Conservation (phyloP, 352 stramenopile species). For the Pythium insidiosum region DNA sequence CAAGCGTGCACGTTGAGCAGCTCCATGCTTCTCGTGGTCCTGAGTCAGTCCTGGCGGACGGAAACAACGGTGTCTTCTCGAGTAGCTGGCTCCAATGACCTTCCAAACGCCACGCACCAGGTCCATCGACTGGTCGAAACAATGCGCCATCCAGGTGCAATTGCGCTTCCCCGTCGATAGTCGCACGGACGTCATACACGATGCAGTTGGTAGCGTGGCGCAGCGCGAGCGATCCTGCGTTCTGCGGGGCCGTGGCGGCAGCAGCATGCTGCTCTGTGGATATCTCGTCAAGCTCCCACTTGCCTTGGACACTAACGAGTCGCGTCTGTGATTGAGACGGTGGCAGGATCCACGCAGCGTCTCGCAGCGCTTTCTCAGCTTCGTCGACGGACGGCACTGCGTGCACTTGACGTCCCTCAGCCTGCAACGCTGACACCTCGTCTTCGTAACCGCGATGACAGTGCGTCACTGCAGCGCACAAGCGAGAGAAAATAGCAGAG, state of each 20-base stretch:
- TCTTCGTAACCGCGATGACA: conserved; percentile 60
- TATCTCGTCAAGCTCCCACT: conserved; percentile 78
- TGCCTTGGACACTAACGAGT: conserved; percentile 60
- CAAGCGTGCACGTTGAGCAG: conserved; percentile 72
- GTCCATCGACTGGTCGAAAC: conserved; percentile 11
- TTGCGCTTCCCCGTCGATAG: conserved; percentile 32
- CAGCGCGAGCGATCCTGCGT: conserved; percentile 63
- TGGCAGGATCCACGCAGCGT: conserved; percentile 57
- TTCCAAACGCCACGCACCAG: conserved; percentile 42
- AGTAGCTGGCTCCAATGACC: conserved; percentile 73
- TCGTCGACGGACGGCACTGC: conserved; percentile 8
- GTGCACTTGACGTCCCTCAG: too few species aligned
- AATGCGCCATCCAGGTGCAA: conserved; percentile 57
- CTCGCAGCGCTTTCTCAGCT: conserved; percentile 24
- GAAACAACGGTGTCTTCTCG: conserved; percentile 12
- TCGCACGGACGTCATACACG: conserved; percentile 52
- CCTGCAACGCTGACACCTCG: too few species aligned
- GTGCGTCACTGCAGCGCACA: conserved; percentile 44
- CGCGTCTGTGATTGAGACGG: conserved; percentile 25
- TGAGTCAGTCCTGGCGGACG: conserved; percentile 11
- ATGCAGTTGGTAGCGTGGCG: conserved; percentile 46
- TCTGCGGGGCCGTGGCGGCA: conserved; percentile 22
- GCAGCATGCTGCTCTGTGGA: conserved; percentile 43
- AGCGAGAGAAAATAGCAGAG: conserved; percentile 22
- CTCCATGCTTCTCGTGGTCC: conserved; percentile 35